Evolutionary conservation across 495 filamentous ascomycete species (phyloP).

Genomic region (Lophiotrema nucula): DNA sequence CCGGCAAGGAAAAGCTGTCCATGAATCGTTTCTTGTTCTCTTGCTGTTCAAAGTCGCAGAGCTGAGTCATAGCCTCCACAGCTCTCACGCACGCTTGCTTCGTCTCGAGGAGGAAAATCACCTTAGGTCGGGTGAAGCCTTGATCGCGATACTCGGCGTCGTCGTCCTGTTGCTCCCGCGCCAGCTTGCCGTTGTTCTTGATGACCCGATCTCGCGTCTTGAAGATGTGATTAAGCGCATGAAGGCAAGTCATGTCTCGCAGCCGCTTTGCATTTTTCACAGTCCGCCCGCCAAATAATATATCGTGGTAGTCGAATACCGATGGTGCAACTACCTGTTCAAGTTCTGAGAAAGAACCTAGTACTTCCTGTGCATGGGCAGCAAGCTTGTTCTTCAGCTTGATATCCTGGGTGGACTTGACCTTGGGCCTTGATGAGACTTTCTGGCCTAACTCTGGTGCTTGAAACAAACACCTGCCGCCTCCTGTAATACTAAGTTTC

Average conservation of each 20-base stretch:
- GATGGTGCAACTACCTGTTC: conserved; percentile 56
- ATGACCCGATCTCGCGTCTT: conserved; percentile 90
- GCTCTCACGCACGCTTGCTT: conserved; percentile 76
- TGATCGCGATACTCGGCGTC: conserved; percentile 83
- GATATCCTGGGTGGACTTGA: conserved; percentile 42
- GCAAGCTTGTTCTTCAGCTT: conserved; percentile 62
- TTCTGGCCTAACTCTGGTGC: conserved; percentile 25
- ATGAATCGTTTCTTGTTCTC: conserved; percentile 93
- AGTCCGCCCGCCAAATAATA: conserved; percentile 73
- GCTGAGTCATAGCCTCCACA: conserved; percentile 67
- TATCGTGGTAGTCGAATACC: conserved; percentile 76
- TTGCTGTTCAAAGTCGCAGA: conserved; percentile 82
- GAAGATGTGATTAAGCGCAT: conserved; percentile 85
- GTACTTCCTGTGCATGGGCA: conserved; percentile 32
- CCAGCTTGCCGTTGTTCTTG: conserved; percentile 81
- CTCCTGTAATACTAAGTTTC: conserved; percentile 35
- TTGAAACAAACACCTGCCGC: conserved; percentile 18
- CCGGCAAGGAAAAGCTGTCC: conserved; percentile 67
- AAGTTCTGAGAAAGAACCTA: conserved; percentile 48
- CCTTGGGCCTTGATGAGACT: conserved; percentile 4
- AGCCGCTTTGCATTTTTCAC: conserved; percentile 62
- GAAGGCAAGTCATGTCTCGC: conserved; percentile 72
- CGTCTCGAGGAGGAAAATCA: conserved; percentile 85
- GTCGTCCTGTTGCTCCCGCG: conserved; percentile 48
- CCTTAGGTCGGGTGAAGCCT: conserved; percentile 91